phyloP scores from a whole-genome alignment of 106 monocot species.

The Hemerocallis citrina region DNA sequence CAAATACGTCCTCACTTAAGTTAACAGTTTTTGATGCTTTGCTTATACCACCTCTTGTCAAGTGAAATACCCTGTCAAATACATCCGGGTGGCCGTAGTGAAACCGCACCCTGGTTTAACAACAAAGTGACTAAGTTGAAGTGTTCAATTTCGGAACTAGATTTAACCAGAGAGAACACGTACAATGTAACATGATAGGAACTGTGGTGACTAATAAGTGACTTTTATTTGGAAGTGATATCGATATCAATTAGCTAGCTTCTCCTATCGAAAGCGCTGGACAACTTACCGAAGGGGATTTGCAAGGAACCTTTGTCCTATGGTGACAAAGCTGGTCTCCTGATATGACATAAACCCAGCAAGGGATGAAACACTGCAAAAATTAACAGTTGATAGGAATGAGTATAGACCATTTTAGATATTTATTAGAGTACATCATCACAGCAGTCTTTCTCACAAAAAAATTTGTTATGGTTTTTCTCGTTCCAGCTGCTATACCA shows the following conservation, averaged over 20 bases:
- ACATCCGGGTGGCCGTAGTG: constrained; percentile 91
- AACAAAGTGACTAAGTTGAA: not conserved
- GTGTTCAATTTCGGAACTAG: not conserved
- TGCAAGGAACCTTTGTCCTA: constrained; percentile 72
- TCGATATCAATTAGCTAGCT: no score
- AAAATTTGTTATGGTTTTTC: no score
- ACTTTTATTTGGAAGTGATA: not conserved
- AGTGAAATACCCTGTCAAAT: constrained; percentile 81
- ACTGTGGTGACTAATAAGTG: not conserved
- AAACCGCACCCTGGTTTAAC: constrained; percentile 58
- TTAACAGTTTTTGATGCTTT: constrained; percentile 88
- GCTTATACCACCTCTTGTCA: constrained; percentile 80
- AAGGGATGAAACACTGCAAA: constrained; percentile 72
- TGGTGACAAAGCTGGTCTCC: constrained; percentile 80
- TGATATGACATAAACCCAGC: constrained; percentile 85
- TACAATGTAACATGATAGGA: not conserved
- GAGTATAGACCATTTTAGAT: not conserved
- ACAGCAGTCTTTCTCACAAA: no score
- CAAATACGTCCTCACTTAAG: constrained; percentile 86
- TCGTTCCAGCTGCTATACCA: no score
- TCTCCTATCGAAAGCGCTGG: not conserved
- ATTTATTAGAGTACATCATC: no score
- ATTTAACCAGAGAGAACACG: not conserved
- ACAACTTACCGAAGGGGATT: constrained; percentile 53
- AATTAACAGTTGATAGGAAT: no score